Evolutionary conservation across 345 rosid genomes (phyloP), one percentile per base, ranked within the genome.

Genomic region (Hibiscus trionum): DNA sequence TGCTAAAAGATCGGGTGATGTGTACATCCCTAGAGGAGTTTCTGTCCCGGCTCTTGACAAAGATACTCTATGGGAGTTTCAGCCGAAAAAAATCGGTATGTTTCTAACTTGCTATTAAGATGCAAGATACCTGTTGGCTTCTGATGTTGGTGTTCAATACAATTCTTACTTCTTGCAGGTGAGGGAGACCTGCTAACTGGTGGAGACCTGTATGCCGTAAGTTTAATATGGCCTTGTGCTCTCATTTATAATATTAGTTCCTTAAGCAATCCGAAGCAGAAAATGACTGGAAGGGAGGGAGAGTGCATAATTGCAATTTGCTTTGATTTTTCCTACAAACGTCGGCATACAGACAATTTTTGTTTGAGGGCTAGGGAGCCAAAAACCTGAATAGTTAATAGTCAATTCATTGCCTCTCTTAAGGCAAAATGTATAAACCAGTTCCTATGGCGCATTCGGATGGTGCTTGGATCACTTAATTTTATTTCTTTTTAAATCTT

Each of bases 11-110:
- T 96, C 98, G 57, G 97, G 97, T 72, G 99, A 96, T 82, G 99
- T 96, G 64, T 96, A 96, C 77, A 96, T 96, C 21, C 99, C 99
- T 82, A 96, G 98, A 78, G 99, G 99, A 82, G 98, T 96, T 56
- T 83, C 99, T 69, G 99, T 96, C 26, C 99, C 99, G 0, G 93
- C 99, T 39, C 90, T 96, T 75, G 99, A 96, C 83, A 96, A 91
- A 84, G 99, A 93, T 78, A 82, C 74, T 12, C 91, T 82, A 5
- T 93, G 99, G 98, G 99, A 91, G 68, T 96, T 93, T 77, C 88
- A 96, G 84, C 96, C 98, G 10, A 90, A 86, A 77, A 90, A 88
- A 74, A 72, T 96, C 59, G 98, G 99, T 96, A 85, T 11, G 29
- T 21, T 21, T 0, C 1, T 21, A 21, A 21, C 24, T 26, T 33